These are phyloP conservation scores for Tieghemostelium lacteum DNA, from an alignment of 78 protist genomes.

Conservation along the genomic window DNA sequence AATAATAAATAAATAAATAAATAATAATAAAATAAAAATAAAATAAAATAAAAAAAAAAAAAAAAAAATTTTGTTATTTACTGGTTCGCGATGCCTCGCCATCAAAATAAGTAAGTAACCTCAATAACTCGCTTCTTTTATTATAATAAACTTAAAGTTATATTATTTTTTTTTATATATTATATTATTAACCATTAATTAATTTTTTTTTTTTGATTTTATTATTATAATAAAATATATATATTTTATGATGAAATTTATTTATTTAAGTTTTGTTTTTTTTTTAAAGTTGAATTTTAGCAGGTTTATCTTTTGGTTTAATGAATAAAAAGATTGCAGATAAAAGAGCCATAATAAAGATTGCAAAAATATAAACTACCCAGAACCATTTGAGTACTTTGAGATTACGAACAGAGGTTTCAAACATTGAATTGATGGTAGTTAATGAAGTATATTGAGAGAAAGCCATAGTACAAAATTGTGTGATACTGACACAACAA, in stretches of 20 bases:
- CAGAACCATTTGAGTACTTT: conserved; percentile 77
- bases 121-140: no score
- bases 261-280: not conserved
- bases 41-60: not conserved
- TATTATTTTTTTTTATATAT: no score
- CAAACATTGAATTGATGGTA: conserved; percentile 65
- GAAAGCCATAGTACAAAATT: conserved; percentile 90
- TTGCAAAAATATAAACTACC: conserved; percentile 58
- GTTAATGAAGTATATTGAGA: conserved; percentile 84
- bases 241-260: not conserved
- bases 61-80: no score
- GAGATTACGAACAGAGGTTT: conserved; percentile 36
- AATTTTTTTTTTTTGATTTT: no score
- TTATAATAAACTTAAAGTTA: no score
- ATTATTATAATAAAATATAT: no score
- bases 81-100: no score
- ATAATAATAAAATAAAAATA: not conserved
- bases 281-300: conserved; percentile 13
- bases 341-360: conserved; percentile 50
- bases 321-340: conserved; percentile 52
- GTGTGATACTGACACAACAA: conserved; percentile 86
- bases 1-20: not conserved
- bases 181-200: not conserved
- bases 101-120: no score
- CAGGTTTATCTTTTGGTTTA: conserved; percentile 68